Percentiles rank a stretch among this genome's conserved stretches.
Conservation (phyloP, 768 basidiomycete genomes). For the Coprinopsis cinerea region DNA sequence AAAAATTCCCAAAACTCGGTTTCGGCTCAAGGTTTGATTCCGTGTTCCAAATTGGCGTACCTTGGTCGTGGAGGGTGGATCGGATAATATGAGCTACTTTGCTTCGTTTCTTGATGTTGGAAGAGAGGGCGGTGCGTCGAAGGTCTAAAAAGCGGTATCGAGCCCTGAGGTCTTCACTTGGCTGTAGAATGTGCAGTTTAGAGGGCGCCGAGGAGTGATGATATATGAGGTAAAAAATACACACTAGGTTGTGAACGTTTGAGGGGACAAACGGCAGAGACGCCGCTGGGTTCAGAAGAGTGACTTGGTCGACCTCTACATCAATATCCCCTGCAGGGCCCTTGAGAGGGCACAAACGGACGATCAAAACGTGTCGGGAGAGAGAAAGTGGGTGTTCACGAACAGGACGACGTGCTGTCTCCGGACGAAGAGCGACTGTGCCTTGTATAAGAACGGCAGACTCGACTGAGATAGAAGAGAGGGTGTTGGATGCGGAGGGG, state of each 20-base stretch:
- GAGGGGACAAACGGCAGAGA: slow-evolving; percentile 83
- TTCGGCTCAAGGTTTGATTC: neutral
- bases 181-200: slow-evolving; percentile 34
- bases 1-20: slow-evolving; percentile 7
- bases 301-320: slow-evolving; percentile 63
- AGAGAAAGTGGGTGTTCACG: slow-evolving; percentile 23
- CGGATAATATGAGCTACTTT: slow-evolving; percentile 76
- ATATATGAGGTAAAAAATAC: slow-evolving; percentile 23
- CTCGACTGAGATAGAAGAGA: slow-evolving; percentile 67
- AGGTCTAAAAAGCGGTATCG: slow-evolving; percentile 88
- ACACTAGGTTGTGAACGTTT: slow-evolving; percentile 67
- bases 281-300: slow-evolving; percentile 75
- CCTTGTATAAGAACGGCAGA: slow-evolving; percentile 76
- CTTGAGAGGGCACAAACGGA: no score
- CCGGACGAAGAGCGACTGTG: slow-evolving; percentile 58
- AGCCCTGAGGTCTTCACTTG: slow-evolving; percentile 81
- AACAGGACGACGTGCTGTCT: slow-evolving; percentile 55
- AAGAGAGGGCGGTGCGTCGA: slow-evolving; percentile 63
- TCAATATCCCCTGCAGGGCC: slow-evolving; percentile 72
- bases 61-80: slow-evolving; percentile 63
- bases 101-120: slow-evolving; percentile 79
- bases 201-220: slow-evolving; percentile 9
- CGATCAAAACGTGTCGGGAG: slow-evolving; percentile 16
- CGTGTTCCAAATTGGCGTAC: slow-evolving; percentile 28
- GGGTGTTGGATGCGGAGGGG: slow-evolving; percentile 28